Conservation (phyloP, 257 asterid genomes). For the Solanum bulbocastanum region DNA sequence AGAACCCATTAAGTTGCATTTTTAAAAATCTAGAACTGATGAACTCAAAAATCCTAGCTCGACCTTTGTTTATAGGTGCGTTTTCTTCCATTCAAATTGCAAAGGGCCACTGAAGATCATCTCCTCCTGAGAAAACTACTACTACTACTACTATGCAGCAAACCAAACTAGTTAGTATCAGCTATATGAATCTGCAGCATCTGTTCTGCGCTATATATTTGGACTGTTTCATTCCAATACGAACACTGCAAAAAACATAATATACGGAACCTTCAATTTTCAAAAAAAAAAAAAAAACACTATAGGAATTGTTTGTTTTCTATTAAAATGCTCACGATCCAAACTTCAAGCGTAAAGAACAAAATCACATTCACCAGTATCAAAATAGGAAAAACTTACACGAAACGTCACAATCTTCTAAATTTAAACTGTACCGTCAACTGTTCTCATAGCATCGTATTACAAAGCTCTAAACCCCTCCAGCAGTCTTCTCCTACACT, state of each 20-base stretch:
- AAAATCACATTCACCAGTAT: slow-evolving; percentile 4
- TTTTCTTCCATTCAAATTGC: background rate
- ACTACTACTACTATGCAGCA: background rate
- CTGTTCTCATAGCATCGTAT: slow-evolving; percentile 41
- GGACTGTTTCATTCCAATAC: background rate
- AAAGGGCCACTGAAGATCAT: background rate
- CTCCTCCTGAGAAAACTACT: background rate
- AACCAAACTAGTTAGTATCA: background rate
- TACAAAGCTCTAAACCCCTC: slow-evolving; percentile 19
- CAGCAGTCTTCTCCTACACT: slow-evolving; percentile 34
- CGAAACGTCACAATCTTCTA: background rate
- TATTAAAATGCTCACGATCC: slow-evolving; percentile 20
- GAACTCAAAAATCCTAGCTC: background rate
- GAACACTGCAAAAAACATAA: background rate
- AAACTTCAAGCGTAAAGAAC: slow-evolving; percentile 1
- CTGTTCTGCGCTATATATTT: background rate
- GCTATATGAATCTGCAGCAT: background rate
- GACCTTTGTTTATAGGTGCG: background rate
- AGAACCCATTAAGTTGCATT: background rate
- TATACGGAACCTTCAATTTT: background rate
- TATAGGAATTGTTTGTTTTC: background rate
- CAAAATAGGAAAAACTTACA: background rate
- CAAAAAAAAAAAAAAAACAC: background rate
- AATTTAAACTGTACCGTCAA: background rate
- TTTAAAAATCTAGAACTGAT: background rate